These are phyloP conservation scores for Davidsoniella virescens DNA, from an alignment of 2,329 filamentous ascomycete species.

Conservation along the genomic window DNA sequence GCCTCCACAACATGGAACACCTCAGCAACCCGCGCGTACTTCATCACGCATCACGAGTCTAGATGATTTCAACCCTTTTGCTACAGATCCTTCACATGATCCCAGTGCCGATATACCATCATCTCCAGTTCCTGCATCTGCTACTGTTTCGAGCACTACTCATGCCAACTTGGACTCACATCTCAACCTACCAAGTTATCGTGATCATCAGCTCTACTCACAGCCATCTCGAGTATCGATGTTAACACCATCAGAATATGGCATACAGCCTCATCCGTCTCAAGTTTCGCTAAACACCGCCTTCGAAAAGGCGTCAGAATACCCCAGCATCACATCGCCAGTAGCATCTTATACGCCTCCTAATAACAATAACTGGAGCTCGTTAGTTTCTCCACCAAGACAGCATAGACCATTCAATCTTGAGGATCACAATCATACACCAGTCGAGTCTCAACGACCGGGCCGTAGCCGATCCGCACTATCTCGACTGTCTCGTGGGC, in stretches of 20 bases:
- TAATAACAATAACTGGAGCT: neutral
- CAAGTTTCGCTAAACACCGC: conserved; percentile 1
- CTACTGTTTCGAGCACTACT: no score
- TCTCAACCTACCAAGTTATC: no score
- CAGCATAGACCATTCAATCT: no score
- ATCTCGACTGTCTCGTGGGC: neutral
- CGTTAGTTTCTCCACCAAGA: neutral
- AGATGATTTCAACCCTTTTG: conserved; percentile 1
- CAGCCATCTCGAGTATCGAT: conserved; percentile 6
- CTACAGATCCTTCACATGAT: no score
- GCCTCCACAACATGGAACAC: no score
- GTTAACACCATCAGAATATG: conserved; percentile 3
- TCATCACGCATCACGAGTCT: conserved; percentile 1
- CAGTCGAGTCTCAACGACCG: neutral
- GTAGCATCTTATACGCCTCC: neutral
- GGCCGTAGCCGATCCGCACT: neutral
- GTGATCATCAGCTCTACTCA: neutral
- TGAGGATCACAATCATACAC: no score
- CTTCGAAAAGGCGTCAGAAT: neutral
- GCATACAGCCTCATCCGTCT: neutral
- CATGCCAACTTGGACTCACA: no score
- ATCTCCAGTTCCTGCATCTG: no score
- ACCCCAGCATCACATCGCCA: no score
- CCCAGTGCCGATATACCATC: no score
- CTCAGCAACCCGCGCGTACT: no score